Evolutionary conservation across 1,284 basidiomycete genomes (phyloP), one percentile per base, ranked within the genome.

Genomic region (Boletellus deceptivus): DNA sequence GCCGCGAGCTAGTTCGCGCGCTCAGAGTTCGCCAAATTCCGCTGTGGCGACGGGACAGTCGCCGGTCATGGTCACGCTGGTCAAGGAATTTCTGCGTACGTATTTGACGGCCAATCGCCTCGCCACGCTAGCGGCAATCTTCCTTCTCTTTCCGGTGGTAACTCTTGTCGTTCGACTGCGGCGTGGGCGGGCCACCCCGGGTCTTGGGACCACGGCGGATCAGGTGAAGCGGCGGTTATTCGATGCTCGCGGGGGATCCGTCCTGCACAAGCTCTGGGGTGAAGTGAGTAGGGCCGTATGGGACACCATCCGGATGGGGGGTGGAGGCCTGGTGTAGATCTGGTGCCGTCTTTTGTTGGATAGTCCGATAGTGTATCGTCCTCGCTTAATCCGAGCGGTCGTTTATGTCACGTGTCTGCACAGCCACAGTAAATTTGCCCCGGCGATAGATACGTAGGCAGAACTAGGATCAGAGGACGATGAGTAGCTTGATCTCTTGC

Each of bases 261-360:
- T 75, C 9, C 49, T 83, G 4, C 65, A 69, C 17, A 69, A 63
- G 24, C 59, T 79, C 27, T 86, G 86, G 83, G 64, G 69, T n/a
- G 83, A 83, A 60, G 59, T 76, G 10, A 59, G 78, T 4, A 72
- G 76, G 29, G 80, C 75, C 3, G 72, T 90, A 14, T 64, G 70
- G 44, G 88, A 90, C 70, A 86, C 86, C 4, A 75, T 87, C 22
- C 75, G 74, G 58, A 90, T 90, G 88, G 88, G 82, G 2, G 87
- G 85, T 13, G 77, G 86, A 53, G 87, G 87, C 20, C 68, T 90
- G 54, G 85, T 86, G 37, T 89, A 39, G 27, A 13, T 20, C 6
- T 43, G 14, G 27, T 10, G 11, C 14, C 8, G 17, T 6, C 1
- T 29, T 10, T 14, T 4, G n/a, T 42, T 50, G 25, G 40, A 44